Conservation (phyloP, 768 basidiomycete species). For the Macrolepiota fuliginosa region DNA sequence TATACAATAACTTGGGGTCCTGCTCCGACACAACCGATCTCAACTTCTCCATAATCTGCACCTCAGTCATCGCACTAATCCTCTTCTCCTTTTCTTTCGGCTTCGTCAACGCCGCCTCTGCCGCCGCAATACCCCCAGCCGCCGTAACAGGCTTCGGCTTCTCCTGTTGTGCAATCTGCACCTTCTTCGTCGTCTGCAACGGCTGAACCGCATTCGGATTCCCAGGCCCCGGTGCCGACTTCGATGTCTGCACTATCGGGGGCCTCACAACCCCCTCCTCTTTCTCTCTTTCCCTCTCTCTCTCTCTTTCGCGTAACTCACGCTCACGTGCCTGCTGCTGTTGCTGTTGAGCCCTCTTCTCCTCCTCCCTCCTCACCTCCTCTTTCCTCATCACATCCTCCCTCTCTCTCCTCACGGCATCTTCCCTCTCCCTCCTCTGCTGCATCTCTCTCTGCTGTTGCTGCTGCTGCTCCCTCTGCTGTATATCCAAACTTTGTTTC, state of each 20-base stretch:
- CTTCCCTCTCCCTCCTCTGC: slow-evolving; percentile 7
- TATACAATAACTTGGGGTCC: slow-evolving; percentile 88
- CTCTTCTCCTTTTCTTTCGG: slow-evolving; percentile 87
- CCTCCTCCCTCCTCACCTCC: slow-evolving; percentile 29
- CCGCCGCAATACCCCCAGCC: slow-evolving; percentile 36
- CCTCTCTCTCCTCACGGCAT: slow-evolving; percentile 22
- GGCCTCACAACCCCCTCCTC: slow-evolving; percentile 18
- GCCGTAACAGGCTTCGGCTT: slow-evolving; percentile 39
- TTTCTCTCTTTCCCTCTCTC: slow-evolving; percentile 20
- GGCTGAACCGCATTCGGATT: slow-evolving; percentile 64
- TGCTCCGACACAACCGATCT: slow-evolving; percentile 82
- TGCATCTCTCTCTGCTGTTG: slow-evolving; percentile 21
- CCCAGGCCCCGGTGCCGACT: slow-evolving; percentile 44
- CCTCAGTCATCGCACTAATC: slow-evolving; percentile 95
- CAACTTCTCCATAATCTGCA: slow-evolving; percentile 97
- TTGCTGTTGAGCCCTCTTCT: slow-evolving; percentile 20
- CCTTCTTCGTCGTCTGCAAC: slow-evolving; percentile 72
- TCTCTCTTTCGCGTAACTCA: slow-evolving; percentile 15
- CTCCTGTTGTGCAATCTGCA: slow-evolving; percentile 54
- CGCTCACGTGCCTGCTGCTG: slow-evolving; percentile 21
- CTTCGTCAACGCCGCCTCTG: slow-evolving; percentile 71
- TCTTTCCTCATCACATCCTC: slow-evolving; percentile 24
- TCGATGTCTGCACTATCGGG: slow-evolving; percentile 27
- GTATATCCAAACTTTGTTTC: not conserved
- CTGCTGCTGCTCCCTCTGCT: slow-evolving; percentile 17